Conservation (phyloP, 306 rosid species). For the Begonia fuchsioides region DNA sequence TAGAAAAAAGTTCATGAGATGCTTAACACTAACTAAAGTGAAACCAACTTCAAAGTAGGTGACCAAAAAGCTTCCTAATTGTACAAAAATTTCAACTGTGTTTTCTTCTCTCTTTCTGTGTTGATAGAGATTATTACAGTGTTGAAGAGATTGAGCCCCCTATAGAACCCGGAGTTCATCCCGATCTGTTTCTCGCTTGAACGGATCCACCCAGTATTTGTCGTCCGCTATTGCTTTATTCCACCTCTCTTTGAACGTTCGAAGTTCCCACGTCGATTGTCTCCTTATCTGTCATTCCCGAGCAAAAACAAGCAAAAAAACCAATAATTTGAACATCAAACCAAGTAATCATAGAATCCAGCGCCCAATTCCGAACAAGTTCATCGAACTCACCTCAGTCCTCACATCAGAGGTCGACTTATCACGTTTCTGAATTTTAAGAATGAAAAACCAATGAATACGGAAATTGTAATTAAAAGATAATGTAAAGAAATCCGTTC, state of each 20-base stretch:
- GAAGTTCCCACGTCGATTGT: slow-evolving; percentile 84
- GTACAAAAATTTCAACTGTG: too few species aligned
- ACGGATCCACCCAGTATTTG: slow-evolving; percentile 68
- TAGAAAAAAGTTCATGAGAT: too few species aligned
- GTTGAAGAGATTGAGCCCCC: too few species aligned
- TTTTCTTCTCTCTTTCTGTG: too few species aligned
- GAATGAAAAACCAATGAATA: slow-evolving; percentile 5
- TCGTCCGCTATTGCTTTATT: slow-evolving; percentile 49
- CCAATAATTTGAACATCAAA: slow-evolving; percentile 1
- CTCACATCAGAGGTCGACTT: slow-evolving; percentile 32
- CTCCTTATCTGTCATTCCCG: slow-evolving; percentile 56
- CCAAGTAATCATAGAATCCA: neutral
- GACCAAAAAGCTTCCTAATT: too few species aligned
- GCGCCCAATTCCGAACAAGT: neutral
- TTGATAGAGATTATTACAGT: too few species aligned
- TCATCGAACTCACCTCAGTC: slow-evolving; percentile 47
- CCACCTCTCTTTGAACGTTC: slow-evolving; percentile 79
- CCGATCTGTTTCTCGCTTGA: slow-evolving; percentile 11
- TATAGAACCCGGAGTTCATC: too few species aligned
- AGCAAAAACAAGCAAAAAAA: neutral
- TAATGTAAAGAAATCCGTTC: neutral
- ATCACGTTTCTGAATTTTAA: slow-evolving; percentile 32
- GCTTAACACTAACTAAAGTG: too few species aligned
- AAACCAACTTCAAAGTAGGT: too few species aligned
- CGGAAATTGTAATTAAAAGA: neutral